phyloP scores from a whole-genome alignment of 192 early-diverging fungal species.

The Coemansia sp. region DNA sequence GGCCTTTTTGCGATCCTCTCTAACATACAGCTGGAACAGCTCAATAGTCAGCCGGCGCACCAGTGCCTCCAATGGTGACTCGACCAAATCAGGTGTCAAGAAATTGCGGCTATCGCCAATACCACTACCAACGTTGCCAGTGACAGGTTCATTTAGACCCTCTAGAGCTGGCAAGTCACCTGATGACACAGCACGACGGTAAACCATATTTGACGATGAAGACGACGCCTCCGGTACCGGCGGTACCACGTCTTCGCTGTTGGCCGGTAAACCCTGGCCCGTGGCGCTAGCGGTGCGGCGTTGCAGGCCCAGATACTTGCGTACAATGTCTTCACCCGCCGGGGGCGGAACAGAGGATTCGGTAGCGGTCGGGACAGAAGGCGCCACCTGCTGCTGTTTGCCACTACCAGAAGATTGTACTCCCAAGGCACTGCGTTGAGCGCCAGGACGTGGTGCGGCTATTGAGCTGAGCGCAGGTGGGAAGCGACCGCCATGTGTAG shows the following conservation, averaged over 20 bases:
- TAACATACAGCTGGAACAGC: slow-evolving; percentile 52
- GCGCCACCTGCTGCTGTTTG: slow-evolving; percentile 7
- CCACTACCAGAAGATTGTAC: slow-evolving; percentile 22
- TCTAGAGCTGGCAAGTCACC: slow-evolving; percentile 50
- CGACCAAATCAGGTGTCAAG: slow-evolving; percentile 46
- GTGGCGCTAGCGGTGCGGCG: slow-evolving; percentile 10
- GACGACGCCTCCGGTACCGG: not conserved
- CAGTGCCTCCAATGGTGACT: slow-evolving; percentile 51
- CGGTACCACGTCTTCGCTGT: not conserved
- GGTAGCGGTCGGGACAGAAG: slow-evolving; percentile 15
- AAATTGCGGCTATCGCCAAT: slow-evolving; percentile 18
- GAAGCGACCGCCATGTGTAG: slow-evolving; percentile 21
- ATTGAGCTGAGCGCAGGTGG: slow-evolving; percentile 39
- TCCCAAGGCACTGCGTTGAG: slow-evolving; percentile 19
- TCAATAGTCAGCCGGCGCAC: slow-evolving; percentile 49
- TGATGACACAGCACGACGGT: slow-evolving; percentile 47
- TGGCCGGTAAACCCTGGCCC: not conserved
- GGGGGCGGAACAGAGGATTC: not conserved
- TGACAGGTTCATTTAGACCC: slow-evolving; percentile 2
- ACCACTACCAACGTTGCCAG: not conserved
- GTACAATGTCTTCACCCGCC: slow-evolving; percentile 49
- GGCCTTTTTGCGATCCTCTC: slow-evolving; percentile 39
- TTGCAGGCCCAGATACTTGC: slow-evolving; percentile 46
- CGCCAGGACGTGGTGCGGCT: slow-evolving; percentile 28
- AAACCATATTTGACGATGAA: slow-evolving; percentile 26